phyloP scores from a whole-genome alignment of 495 filamentous ascomycete genomes.

The Cetradonia linearis region DNA sequence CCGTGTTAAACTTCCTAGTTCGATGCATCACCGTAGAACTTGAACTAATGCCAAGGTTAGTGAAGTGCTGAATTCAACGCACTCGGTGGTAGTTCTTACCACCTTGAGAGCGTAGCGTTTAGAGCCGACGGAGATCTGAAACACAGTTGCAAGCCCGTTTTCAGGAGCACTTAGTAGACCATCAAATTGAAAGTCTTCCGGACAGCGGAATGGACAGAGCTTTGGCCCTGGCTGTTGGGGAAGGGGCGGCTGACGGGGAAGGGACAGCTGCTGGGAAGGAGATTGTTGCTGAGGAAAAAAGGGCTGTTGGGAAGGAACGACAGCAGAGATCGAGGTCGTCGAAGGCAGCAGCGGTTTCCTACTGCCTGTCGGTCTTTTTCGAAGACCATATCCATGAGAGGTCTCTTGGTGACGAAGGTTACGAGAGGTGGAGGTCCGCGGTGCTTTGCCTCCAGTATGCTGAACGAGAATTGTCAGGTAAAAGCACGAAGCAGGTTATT shows the following conservation, averaged over 20 bases:
- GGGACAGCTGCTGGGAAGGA: not conserved
- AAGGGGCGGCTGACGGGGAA: not conserved
- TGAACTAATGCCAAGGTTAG: not conserved
- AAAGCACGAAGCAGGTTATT: too few species aligned
- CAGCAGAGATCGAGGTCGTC: not conserved
- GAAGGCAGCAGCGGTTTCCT: not conserved
- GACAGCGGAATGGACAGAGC: not conserved
- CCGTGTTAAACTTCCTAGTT: not conserved
- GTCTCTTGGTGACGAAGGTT: too few species aligned
- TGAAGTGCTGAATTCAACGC: not conserved
- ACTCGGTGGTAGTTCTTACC: not conserved
- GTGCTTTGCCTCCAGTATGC: too few species aligned
- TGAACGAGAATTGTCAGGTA: too few species aligned
- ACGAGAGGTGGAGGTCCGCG: too few species aligned
- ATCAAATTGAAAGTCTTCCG: not conserved
- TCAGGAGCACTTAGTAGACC: not conserved
- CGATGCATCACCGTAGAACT: constrained; percentile 5
- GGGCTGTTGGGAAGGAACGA: not conserved
- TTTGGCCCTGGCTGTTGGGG: not conserved
- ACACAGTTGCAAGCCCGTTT: not conserved
- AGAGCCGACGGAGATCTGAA: not conserved
- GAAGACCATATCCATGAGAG: too few species aligned
- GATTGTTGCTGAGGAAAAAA: not conserved
- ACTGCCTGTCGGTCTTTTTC: not conserved
- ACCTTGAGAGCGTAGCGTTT: not conserved